A percentile compares a stretch with the other conserved stretches of the same genome.
Evolutionary conservation across 805 yeast species (phyloP).

Genomic region (Wickerhamia fluorescens): DNA sequence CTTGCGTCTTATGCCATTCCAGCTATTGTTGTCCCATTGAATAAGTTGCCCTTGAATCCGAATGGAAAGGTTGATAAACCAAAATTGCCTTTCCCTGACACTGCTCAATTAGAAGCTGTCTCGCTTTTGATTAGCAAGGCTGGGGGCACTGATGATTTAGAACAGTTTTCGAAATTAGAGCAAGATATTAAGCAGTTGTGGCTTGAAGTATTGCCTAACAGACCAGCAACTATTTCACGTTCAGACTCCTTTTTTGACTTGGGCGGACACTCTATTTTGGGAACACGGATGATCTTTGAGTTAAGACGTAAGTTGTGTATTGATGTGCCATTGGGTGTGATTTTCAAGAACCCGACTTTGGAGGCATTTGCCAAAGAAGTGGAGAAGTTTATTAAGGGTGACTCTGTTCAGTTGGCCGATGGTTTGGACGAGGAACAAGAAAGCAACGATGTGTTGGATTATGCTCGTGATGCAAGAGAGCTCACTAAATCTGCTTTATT

Average conservation of each 20-base stretch:
- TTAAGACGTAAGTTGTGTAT: conserved; percentile 70
- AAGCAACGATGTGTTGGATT: conserved; percentile 31
- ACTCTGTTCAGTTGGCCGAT: conserved; percentile 37
- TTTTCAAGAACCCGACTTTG: conserved; percentile 86
- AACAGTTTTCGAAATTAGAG: conserved; percentile 55
- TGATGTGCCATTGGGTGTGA: conserved; percentile 82
- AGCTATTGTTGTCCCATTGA: conserved; percentile 79
- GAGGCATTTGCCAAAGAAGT: conserved; percentile 70
- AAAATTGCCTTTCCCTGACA: conserved; percentile 88
- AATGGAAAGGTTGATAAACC: conserved; percentile 98
- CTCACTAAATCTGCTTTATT: conserved; percentile 36
- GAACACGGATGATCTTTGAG: conserved; percentile 94
- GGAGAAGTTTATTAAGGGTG: conserved; percentile 46
- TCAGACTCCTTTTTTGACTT: conserved; percentile 91
- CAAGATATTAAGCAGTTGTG: conserved; percentile 70
- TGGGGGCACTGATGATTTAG: conserved; percentile 35
- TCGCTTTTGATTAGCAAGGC: conserved; percentile 40
- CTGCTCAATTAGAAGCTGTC: conserved; percentile 75
- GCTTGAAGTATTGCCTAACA: conserved; percentile 77
- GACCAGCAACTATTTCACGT: conserved; percentile 69
- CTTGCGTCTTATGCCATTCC: conserved; percentile 94
- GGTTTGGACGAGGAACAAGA: conserved; percentile 18
- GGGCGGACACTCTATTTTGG: conserved; percentile 97
- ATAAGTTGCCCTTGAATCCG: conserved; percentile 86
- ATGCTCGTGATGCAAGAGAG: conserved; percentile 68